Evolutionary conservation across 129 eudicot species (phyloP).

Genomic region (Apium graveolens): DNA sequence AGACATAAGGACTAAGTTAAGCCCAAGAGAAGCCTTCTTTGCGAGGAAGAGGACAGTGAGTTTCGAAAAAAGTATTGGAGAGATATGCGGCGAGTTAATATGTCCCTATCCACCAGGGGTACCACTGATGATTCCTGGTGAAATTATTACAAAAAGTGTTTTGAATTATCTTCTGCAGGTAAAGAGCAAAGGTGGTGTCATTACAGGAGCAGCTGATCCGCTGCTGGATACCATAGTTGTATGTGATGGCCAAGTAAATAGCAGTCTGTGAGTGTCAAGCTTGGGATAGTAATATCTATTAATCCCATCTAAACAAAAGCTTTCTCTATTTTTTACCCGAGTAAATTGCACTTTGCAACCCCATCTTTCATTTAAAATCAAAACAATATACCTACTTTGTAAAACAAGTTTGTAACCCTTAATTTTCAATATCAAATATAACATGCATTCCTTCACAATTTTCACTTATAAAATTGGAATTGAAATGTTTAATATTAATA

Average conservation of each 20-base stretch:
- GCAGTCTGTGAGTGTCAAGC: background rate
- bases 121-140: constrained; percentile 65
- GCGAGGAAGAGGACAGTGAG: constrained; percentile 46
- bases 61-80: constrained; percentile 45
- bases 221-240: constrained; percentile 41
- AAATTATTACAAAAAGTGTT: constrained; percentile 43
- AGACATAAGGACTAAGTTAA: constrained; percentile 28
- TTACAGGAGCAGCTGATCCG: constrained; percentile 61
- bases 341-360: too few species aligned
- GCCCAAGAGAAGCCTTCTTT: constrained; percentile 86
- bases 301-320: too few species aligned
- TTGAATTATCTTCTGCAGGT: constrained; percentile 41
- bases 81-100: constrained; percentile 66
- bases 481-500: too few species aligned
- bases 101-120: constrained; percentile 88
- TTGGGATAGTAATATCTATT: too few species aligned
- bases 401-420: too few species aligned
- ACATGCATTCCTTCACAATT: too few species aligned
- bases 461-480: too few species aligned
- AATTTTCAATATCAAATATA: too few species aligned
- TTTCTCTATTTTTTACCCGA: too few species aligned
- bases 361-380: too few species aligned
- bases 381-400: too few species aligned
- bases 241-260: constrained; percentile 13
- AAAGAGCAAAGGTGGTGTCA: constrained; percentile 44